Conservation (phyloP, 1,284 basidiomycete genomes). For the Termitomyces sp. region DNA sequence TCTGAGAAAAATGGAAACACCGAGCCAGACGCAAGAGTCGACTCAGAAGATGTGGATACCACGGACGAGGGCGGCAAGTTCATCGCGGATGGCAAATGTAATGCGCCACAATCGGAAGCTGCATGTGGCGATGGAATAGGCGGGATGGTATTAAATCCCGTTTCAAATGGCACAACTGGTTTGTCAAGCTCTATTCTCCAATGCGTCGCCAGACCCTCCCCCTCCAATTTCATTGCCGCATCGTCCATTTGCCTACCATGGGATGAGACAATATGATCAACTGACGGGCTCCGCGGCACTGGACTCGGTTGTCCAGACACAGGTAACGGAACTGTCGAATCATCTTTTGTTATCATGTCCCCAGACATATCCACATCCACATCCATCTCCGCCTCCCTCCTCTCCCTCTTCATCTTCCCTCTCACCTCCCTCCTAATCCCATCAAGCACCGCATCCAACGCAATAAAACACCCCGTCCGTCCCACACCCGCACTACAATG, state of each 20-base stretch:
- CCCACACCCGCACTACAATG: conserved; percentile 92
- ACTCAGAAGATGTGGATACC: neutral
- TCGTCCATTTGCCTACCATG: conserved; percentile 14
- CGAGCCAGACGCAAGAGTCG: conserved; percentile 3
- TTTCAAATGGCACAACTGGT: conserved; percentile 10
- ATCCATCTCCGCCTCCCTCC: neutral
- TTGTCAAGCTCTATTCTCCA: conserved; percentile 24
- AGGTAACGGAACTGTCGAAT: neutral
- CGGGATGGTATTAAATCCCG: conserved; percentile 4
- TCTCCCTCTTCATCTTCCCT: conserved; percentile 14
- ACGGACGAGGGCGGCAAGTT: neutral
- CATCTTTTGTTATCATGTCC: conserved; percentile 11
- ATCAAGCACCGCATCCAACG: conserved; percentile 83
- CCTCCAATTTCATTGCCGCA: conserved; percentile 19
- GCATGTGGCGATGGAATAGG: neutral
- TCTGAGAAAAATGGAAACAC: neutral
- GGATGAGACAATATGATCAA: conserved; percentile 18
- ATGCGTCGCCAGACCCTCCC: conserved; percentile 19
- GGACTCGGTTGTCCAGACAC: neutral
- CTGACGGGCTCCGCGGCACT: conserved; percentile 21
- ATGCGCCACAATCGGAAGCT: neutral
- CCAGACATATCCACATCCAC: neutral
- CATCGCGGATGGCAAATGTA: neutral
- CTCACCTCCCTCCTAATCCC: conserved; percentile 63
- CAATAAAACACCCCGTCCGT: conserved; percentile 87